Base-by-base conservation (phyloP, 228 moss, liverwort and hornwort genomes). In the Sphagnum magellanicum region DNA sequence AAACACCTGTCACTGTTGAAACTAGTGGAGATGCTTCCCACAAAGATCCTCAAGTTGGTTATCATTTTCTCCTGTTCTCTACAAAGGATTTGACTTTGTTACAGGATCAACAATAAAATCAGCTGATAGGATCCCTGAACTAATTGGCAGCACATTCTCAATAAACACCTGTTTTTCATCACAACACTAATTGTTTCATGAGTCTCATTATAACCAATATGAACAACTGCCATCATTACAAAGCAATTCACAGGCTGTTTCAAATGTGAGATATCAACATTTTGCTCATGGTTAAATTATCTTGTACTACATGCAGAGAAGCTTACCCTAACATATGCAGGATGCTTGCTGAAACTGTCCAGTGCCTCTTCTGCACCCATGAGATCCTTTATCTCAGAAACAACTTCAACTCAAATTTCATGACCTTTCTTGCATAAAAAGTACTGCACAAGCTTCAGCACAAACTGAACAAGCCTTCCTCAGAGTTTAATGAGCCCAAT, bases 81-180 rank as follows among this genome's bases (percentile, higher is more conserved):
- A 82, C 6, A 85, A 74, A 50, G 82, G 82, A 58, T 75, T 82
- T 52, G 85, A 86, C 62, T 79, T 86, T 10, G 82, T 82, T 70
- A 92, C 79, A 60, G 92, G 95, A 65, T 87, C 79, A 64, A 95
- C 92, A 70, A 82, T 65, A 74, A 83, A 92, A 80, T 82, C 81
- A 49, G 82, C 81, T 53, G 86, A 86, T 53, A 86, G 78, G 64
- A 86, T 58, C 46, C 86, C 86, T 60, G 82, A 73, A 74, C 86
- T 86, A 52, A 86, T 82, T 12, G 86, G 80, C 47, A 86, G 82
- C 60, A 86, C 82, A 63, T 80, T 82, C 76, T 86, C 86, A 16
- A 82, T 86, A 8, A 81, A 81, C 52, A 92, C 67, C 76, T 80
- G 83, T 59, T 32, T 32, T 32, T 32, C 66, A 13, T 6, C 68